phyloP scores from a whole-genome alignment of 75 land plant species.

The Pinus albicaulis region DNA sequence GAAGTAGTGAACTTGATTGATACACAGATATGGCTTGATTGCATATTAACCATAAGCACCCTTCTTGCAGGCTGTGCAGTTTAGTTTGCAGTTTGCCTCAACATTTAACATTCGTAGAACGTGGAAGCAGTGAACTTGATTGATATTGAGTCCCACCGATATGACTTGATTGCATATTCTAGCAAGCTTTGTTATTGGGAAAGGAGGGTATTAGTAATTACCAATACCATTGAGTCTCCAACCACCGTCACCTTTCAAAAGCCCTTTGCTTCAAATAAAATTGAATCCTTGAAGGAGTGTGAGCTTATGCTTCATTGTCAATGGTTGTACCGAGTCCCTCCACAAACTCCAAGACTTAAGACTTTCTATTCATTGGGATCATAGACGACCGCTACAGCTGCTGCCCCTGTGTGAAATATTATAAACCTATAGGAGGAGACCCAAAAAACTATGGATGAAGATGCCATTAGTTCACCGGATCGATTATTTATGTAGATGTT shows the following conservation, averaged over 20 bases:
- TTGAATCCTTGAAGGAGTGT: neutral
- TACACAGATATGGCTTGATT: too few species aligned
- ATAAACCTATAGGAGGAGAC: neutral
- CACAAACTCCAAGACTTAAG: neutral
- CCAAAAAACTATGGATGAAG: neutral
- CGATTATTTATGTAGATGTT: neutral
- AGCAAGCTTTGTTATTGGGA: neutral
- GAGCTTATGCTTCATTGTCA: neutral
- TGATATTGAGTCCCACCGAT: too few species aligned
- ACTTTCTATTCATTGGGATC: neutral
- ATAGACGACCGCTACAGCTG: neutral
- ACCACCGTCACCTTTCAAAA: too few species aligned
- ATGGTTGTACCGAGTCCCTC: neutral
- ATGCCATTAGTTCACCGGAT: neutral
- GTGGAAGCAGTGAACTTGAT: too few species aligned
- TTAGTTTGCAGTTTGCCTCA: too few species aligned
- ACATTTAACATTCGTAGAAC: too few species aligned
- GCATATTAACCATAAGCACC: too few species aligned
- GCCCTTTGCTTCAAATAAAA: too few species aligned
- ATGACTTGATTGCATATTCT: too few species aligned
- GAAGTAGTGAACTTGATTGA: too few species aligned
- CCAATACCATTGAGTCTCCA: neutral
- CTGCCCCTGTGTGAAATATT: neutral
- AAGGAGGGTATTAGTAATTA: neutral
- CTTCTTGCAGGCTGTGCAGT: too few species aligned